Base-by-base conservation (phyloP, 805 yeast species). In the Kuraishia ogatae region DNA sequence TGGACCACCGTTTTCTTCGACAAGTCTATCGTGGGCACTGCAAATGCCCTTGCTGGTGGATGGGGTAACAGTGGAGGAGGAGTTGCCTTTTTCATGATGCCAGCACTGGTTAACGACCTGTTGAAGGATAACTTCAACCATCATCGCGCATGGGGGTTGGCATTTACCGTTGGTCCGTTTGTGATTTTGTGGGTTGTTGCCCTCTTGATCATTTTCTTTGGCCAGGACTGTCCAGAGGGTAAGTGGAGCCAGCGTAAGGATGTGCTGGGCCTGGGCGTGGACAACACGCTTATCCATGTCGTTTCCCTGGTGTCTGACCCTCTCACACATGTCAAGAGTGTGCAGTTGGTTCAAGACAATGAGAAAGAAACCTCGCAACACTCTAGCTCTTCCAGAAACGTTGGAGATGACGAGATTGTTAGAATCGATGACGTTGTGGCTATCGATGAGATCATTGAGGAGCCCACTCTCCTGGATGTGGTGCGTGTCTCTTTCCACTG, bases 211-310 rank as follows among this genome's bases (percentile, higher is more conserved):
- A 50, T 65, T 1, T 17, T 66, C 2, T 60, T 68, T 54, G 72
- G 71, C 1, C 61, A 59, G 22, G 74, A 70, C 56, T 69, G 71
- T 55, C 74, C 74, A 10, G 69, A 65, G 54, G 74, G 73, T 20
- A 60, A 59, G 50, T 70, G 74, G 74, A 56, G 65, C 1, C 57
- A 64, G 50, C 63, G 74, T 55, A 61, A 53, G 11, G 62, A 61
- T 55, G 53, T 66, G 1, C 55, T 64, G 17, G 59, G 62, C 2
- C 57, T 65, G 47, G 63, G 66, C 11, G 55, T 64, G 51, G 67
- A 66, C 56, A 64, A 64, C 28, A 57, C 62, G 19, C 51, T 58
- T 7, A 64, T 64, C 24, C 58, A 60, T 8, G 55, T 64, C 46
- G 60, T 63, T 10, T 61, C 68, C 11, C 59, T 62, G 24, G 51